Evolutionary conservation across 2,329 filamentous ascomycete species (phyloP), one percentile per base, ranked within the genome.

Genomic region (Ascochyta pisi): DNA sequence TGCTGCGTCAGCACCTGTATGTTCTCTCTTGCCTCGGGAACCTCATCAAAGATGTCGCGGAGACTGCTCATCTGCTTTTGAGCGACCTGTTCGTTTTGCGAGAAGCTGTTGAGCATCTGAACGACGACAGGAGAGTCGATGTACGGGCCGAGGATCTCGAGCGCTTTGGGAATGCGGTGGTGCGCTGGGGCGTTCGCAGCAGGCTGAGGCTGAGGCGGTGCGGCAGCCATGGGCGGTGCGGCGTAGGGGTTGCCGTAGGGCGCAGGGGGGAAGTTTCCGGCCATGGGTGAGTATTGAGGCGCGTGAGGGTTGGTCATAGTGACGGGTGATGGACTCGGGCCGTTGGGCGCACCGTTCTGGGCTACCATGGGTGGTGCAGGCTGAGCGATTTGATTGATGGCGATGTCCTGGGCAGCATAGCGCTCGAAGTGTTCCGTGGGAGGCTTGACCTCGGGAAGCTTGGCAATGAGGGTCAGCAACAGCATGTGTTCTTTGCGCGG

Each of bases 381-480:
- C 19, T 61, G 64, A 9, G 63, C 52, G 3, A 58, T 47, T 33
- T 68, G 65, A 6, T 48, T 48, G 19, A 53, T 26, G 24, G 61
- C 35, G 7, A 58, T 42, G 13, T 66, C 57, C 34, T 62, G 61
- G 16, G 65, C 35, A 39, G 68, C 40, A 57, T 61, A 61, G 13
- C 58, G 60, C 24, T 74, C 64, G 27, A 64, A 70, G n/a, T 60
- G 66, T 27, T 68, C 57, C n/a, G 67, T 65, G 7, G 64, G 58
- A 46, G 59, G 55, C 54, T 72, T 65, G 55, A 67, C 46, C 63
- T 78, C 65, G 33, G 66, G 73, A 51, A 68, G 71, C 61, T 65
- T 77, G 48, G 96, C 91, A 3, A 97, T 91, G 60, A 98, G 89
- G 1, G 94, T 90, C 22, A 93, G 86, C 8, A 98, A 81, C 33